phyloP scores from a whole-genome alignment of 169 alveolate genomes.

The Plasmodium fragile region DNA sequence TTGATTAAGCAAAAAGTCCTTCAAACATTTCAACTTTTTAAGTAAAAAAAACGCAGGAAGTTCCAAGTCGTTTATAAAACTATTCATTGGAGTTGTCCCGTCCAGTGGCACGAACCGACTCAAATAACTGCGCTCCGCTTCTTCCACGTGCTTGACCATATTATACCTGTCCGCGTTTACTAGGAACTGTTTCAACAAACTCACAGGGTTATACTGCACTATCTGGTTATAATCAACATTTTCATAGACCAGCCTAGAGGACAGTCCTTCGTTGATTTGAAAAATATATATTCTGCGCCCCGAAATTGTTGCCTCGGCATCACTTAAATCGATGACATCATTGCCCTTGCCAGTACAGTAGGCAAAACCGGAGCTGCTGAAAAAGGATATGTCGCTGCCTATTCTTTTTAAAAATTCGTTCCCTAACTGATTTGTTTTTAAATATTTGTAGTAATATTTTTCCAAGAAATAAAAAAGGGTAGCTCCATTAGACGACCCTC shows the following conservation, averaged over 20 bases:
- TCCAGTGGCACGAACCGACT: constrained; percentile 11
- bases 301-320: constrained; percentile 17
- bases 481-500: constrained; percentile 87
- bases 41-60: constrained; percentile 36
- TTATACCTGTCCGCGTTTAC: neutral
- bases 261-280: constrained; percentile 35
- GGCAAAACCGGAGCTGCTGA: constrained; percentile 74
- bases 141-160: constrained; percentile 11
- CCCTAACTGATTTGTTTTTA: constrained; percentile 12
- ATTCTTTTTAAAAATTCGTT: constrained; percentile 48
- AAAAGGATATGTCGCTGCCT: constrained; percentile 85
- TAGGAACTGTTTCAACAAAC: constrained; percentile 24
- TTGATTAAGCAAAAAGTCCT: constrained; percentile 15
- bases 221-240: constrained; percentile 47
- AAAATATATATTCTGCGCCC: constrained; percentile 45
- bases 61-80: constrained; percentile 57
- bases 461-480: constrained; percentile 69
- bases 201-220: constrained; percentile 55
- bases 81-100: constrained; percentile 1
- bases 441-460: constrained; percentile 43
- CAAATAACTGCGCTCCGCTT: constrained; percentile 15
- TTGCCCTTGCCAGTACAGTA: constrained; percentile 69
- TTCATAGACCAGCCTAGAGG: constrained; percentile 47
- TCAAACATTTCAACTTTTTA: constrained; percentile 29
- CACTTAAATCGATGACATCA: constrained; percentile 28